Evolutionary conservation across 495 filamentous ascomycete genomes (phyloP), one percentile per base, ranked within the genome.

Genomic region (Aspergillus taichungensis): DNA sequence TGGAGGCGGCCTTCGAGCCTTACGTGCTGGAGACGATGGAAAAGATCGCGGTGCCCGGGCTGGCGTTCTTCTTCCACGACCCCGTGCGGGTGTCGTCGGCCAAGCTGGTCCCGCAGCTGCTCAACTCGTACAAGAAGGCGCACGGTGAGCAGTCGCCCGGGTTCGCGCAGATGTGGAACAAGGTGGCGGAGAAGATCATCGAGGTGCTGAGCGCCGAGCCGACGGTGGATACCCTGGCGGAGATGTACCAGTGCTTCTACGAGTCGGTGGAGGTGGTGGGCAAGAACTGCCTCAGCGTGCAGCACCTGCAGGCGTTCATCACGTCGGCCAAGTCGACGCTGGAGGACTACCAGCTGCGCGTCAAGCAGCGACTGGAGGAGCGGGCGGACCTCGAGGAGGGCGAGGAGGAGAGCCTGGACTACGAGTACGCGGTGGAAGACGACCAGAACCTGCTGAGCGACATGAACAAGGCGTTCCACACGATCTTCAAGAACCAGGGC

Each of bases 391-490:
- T 82, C 3, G 90, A 92, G 35, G 90, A 94, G 34, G 88, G 79
- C 37, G 85, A 89, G 43, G 88, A 95, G 52, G 83, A 91, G 43
- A 78, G 82, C 39, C 63, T 91, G 5, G 67, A 70, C 18, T 64
- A 62, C 42, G 68, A 71, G 40, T 85, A 92, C 54, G 94, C 94
- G 6, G 86, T 99, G 30, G 94, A 99, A 64, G 94, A 99, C 53
- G 94, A 99, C 60, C 92, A 97, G 62, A 90, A 87, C 24, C 71
- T 99, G 13, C 79, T 99, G 38, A 95, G 90, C 7, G 94, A 99
- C 58, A 99, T 99, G 94, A 99, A 97, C 81, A 99, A 99, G 72
- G 88, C 94, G 0, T 99, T 95, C 78, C 94, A 99, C 64, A 92
- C 87, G 36, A 88, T 99, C 54, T 97, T 97, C 73, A 96, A 96